phyloP scores from a whole-genome alignment of 768 basidiomycete species.

The Hortiboletus campestris region DNA sequence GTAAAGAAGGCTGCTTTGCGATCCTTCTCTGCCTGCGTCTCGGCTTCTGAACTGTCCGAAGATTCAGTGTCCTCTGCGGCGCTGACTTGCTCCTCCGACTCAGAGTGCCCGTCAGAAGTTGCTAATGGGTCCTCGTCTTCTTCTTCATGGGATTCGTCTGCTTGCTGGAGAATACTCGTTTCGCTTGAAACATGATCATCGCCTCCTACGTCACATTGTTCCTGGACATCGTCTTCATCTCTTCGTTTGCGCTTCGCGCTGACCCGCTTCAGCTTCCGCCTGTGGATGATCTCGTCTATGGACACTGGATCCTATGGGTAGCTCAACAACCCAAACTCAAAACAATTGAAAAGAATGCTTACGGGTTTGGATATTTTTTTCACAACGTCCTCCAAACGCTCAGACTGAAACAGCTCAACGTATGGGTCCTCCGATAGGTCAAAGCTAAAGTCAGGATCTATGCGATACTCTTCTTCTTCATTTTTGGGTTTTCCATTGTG shows the following conservation, averaged over 20 bases:
- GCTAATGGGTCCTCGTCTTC: constrained; percentile 35
- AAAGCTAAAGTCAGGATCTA: constrained; percentile 84
- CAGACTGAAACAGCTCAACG: constrained; percentile 47
- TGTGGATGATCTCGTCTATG: constrained; percentile 89
- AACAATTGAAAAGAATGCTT: constrained; percentile 22
- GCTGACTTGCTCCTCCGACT: constrained; percentile 25
- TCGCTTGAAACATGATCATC: constrained; percentile 4
- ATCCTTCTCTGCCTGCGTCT: constrained; percentile 56
- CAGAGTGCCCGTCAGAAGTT: constrained; percentile 32
- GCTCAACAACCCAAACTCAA: constrained; percentile 2
- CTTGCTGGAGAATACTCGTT: constrained; percentile 17
- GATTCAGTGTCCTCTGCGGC: constrained; percentile 43
- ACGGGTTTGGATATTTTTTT: constrained; percentile 65
- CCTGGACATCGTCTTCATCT: constrained; percentile 34
- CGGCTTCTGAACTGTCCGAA: constrained; percentile 59
- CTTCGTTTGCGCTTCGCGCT: constrained; percentile 63
- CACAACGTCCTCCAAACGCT: constrained; percentile 53
- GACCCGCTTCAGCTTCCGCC: constrained; percentile 46
- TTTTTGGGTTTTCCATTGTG: constrained; percentile 23
- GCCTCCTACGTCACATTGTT: constrained; percentile 35
- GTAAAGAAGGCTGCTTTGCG: constrained; percentile 91
- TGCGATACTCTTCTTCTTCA: constrained; percentile 52
- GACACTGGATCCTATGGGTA: constrained; percentile 66
- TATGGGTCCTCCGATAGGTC: constrained; percentile 75
- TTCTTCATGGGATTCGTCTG: constrained; percentile 29